phyloP scores from a whole-genome alignment of 2,329 filamentous ascomycete genomes.

The Dactylellina haptotyla region DNA sequence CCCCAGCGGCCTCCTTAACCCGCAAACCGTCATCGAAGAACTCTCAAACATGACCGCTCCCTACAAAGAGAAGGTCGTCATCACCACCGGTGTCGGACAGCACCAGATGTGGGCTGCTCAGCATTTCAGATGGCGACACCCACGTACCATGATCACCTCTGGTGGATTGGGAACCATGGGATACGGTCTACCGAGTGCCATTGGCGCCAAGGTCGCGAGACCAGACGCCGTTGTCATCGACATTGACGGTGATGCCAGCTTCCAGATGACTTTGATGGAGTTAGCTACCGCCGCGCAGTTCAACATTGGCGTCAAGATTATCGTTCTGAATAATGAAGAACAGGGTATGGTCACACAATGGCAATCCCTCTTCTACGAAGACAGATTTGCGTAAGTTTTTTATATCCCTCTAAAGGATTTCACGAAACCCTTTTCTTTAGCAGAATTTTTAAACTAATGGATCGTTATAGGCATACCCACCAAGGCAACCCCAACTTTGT shows the following conservation, averaged over 20 bases:
- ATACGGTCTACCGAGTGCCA: slow-evolving; percentile 90
- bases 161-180: slow-evolving; percentile 97
- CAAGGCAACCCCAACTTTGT: slow-evolving; percentile 96
- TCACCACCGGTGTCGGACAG: slow-evolving; percentile 93
- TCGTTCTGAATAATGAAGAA: slow-evolving; percentile 95
- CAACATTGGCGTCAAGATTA: slow-evolving; percentile 94
- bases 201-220: slow-evolving; percentile 88
- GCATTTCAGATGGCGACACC: slow-evolving; percentile 93
- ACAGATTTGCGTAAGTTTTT: slow-evolving; percentile 72
- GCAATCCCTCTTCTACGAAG: slow-evolving; percentile 97
- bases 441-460: not conserved
- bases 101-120: slow-evolving; percentile 99
- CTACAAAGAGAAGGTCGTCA: slow-evolving; percentile 84
- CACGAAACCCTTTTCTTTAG: not conserved
- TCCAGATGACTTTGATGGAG: slow-evolving; percentile 98
- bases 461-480: slow-evolving; percentile 74
- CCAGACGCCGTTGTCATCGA: slow-evolving; percentile 89
- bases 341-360: slow-evolving; percentile 99
- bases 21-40: slow-evolving; percentile 89
- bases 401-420: not conserved
- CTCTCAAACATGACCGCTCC: slow-evolving; percentile 83
- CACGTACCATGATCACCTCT: slow-evolving; percentile 93
- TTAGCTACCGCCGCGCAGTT: slow-evolving; percentile 93
- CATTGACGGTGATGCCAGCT: slow-evolving; percentile 98
- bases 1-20: slow-evolving; percentile 84